Evolutionary conservation across 83 land plant species (phyloP).

Genomic region (Larix sibirica): DNA sequence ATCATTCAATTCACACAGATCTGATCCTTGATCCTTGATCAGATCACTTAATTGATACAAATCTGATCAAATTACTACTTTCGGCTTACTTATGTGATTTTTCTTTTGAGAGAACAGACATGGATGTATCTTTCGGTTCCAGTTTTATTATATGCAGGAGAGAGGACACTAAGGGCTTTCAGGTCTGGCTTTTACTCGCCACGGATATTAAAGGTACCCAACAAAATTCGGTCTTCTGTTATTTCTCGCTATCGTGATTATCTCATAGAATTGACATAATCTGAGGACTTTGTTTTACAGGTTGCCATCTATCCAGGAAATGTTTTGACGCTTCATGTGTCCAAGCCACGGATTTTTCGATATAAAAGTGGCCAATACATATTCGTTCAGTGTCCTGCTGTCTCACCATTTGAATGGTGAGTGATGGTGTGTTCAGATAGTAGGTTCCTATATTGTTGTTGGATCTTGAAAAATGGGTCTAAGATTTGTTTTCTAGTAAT

Average conservation of each 20-base stretch:
- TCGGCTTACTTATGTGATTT: neutral
- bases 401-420: conserved; percentile 95
- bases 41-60: too few species aligned
- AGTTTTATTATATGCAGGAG: conserved; percentile 71
- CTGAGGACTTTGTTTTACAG: conserved; percentile 28
- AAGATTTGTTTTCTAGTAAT: too few species aligned
- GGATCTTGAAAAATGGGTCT: too few species aligned
- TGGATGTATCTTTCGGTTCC: conserved; percentile 94
- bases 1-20: neutral
- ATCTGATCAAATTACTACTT: too few species aligned
- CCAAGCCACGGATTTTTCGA: conserved; percentile 81
- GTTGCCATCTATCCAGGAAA: conserved; percentile 85
- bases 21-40: too few species aligned
- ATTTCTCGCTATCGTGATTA: neutral
- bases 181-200: conserved; percentile 70
- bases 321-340: conserved; percentile 76
- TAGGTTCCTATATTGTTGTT: too few species aligned
- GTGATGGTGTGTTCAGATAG: neutral
- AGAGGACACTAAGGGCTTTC: conserved; percentile 65
- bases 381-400: conserved; percentile 81
- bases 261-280: neutral
- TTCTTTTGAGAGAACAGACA: conserved; percentile 48
- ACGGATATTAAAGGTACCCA: conserved; percentile 65
- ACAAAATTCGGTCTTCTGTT: conserved; percentile 7
- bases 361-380: conserved; percentile 97